Evolutionary conservation across 1,284 basidiomycete genomes (phyloP).

Genomic region (Inonotus obliquus): DNA sequence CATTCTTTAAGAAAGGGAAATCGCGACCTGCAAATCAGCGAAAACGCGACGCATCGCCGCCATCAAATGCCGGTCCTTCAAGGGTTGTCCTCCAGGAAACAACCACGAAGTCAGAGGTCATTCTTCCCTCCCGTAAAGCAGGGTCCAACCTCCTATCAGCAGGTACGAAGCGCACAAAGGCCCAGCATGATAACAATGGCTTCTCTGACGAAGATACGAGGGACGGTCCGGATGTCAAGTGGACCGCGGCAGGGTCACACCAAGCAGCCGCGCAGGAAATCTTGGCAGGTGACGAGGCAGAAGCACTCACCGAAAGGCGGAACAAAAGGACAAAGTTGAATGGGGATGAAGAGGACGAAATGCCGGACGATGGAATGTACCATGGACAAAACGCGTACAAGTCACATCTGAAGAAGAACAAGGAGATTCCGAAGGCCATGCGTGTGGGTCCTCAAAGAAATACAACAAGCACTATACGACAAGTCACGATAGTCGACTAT

Average conservation of each 20-base stretch:
- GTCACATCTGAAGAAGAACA: slow-evolving; percentile 76
- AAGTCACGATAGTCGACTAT: slow-evolving; percentile 95
- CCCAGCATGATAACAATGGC: slow-evolving; percentile 47
- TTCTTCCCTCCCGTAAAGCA: slow-evolving; percentile 69
- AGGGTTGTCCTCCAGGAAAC: slow-evolving; percentile 33
- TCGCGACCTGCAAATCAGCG: slow-evolving; percentile 67
- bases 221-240: slow-evolving; percentile 75
- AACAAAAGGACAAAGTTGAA: slow-evolving; percentile 48
- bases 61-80: slow-evolving; percentile 24
- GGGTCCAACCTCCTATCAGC: slow-evolving; percentile 71
- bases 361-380: slow-evolving; percentile 85
- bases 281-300: slow-evolving; percentile 72
- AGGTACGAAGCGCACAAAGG: slow-evolving; percentile 73
- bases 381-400: slow-evolving; percentile 81
- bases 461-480: slow-evolving; percentile 82
- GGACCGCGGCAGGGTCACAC: slow-evolving; percentile 69
- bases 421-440: slow-evolving; percentile 85
- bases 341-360: slow-evolving; percentile 56
- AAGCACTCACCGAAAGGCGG: slow-evolving; percentile 65
- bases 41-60: slow-evolving; percentile 64
- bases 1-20: slow-evolving; percentile 86
- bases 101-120: slow-evolving; percentile 56
- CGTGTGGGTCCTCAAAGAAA: slow-evolving; percentile 80
- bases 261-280: slow-evolving; percentile 66
- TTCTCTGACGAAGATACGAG: slow-evolving; percentile 41